phyloP scores from a whole-genome alignment of 139 green algal genomes.

The Chlamydomonas sp. region DNA sequence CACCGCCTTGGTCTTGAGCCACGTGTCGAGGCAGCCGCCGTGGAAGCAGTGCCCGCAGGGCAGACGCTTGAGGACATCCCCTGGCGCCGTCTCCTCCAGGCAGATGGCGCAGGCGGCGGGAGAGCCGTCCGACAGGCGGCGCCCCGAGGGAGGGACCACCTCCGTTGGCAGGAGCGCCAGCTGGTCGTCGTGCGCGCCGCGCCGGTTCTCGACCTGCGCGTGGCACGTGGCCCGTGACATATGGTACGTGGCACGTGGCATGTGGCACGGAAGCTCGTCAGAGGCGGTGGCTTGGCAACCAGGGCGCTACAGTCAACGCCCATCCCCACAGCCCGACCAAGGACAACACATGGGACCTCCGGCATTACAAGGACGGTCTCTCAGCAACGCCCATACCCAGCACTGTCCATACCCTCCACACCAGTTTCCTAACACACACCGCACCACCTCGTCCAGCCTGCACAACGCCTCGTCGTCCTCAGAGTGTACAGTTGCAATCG shows the following conservation, averaged over 20 bases:
- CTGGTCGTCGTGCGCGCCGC: constrained; percentile 20
- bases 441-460: too few species aligned
- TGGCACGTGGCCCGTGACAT: too few species aligned
- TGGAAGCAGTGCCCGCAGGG: constrained; percentile 72
- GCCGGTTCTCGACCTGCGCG: too few species aligned
- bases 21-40: constrained; percentile 51
- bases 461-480: too few species aligned
- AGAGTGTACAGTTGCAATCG: too few species aligned
- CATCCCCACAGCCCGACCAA: background rate
- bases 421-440: too few species aligned
- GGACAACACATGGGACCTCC: background rate
- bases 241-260: too few species aligned
- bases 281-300: too few species aligned
- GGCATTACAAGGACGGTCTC: background rate
- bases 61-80: constrained; percentile 72
- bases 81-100: constrained; percentile 56
- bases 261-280: too few species aligned
- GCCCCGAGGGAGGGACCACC: background rate
- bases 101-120: constrained; percentile 50
- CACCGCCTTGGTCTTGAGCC: constrained; percentile 54
- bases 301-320: too few species aligned
- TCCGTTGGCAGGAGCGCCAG: constrained; percentile 1
- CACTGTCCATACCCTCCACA: background rate
- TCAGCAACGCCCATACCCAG: constrained; percentile 1
- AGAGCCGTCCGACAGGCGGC: constrained; percentile 5